These are phyloP conservation scores for Centaurea solstitialis DNA, from an alignment of 129 eudicot genomes.

Conservation along the genomic window DNA sequence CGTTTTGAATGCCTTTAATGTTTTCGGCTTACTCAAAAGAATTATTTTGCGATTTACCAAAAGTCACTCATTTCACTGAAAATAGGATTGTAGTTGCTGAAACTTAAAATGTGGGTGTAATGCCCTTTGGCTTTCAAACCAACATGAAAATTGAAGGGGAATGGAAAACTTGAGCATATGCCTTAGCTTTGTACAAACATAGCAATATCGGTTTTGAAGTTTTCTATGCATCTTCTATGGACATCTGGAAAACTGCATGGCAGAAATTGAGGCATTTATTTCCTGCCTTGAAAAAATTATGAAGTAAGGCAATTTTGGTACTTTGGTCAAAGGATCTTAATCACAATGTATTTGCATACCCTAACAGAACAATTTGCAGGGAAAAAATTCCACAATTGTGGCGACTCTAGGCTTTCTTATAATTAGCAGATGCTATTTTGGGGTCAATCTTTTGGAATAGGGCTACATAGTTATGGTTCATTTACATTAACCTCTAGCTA, in stretches of 20 bases:
- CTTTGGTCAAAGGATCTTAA: neutral
- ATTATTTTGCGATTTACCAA: neutral
- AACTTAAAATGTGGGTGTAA: neutral
- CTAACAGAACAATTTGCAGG: neutral
- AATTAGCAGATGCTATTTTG: too few species aligned
- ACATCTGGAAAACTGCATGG: neutral
- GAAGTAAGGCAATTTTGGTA: neutral
- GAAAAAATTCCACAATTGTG: too few species aligned
- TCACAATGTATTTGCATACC: conserved; percentile 10
- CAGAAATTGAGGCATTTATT: neutral
- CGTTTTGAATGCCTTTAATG: neutral
- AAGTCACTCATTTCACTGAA: neutral
- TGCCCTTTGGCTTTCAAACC: neutral
- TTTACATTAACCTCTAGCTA: conserved; percentile 13
- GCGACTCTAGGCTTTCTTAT: too few species aligned
- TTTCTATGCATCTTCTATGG: neutral
- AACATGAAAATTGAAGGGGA: neutral
- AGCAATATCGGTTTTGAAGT: neutral
- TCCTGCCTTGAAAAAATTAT: neutral
- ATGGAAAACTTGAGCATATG: neutral
- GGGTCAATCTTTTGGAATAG: conserved; percentile 5
- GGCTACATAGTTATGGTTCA: conserved; percentile 23
- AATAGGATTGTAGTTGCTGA: neutral
- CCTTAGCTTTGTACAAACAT: neutral
- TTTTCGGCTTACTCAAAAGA: conserved; percentile 4